Base-by-base conservation (phyloP, 352 stramenopile species). In the Pythium brachiatum region DNA sequence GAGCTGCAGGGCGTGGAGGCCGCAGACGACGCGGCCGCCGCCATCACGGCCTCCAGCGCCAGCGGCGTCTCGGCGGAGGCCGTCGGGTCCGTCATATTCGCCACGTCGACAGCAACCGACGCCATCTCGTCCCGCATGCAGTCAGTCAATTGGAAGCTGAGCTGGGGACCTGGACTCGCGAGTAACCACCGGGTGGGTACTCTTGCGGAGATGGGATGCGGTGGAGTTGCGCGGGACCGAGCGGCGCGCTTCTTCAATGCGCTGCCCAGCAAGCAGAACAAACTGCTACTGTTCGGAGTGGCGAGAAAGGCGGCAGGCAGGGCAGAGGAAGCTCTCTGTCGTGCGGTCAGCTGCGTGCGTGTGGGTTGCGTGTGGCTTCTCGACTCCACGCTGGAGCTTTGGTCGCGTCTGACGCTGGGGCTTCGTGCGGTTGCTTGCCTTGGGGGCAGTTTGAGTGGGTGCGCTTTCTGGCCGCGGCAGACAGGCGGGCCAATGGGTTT, bases 1-100 rank as follows among this genome's bases (percentile, higher is more conserved):
- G 41, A 55, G 51, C 15, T 38, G 25, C 26, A 51, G 31, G 53
- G 60, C 31, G 60, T 61, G 16, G 53, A 57, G 23, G 46, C n/a
- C 26, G 53, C 41, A 13, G 60, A 62, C 7, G 20, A 26, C 41
- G 34, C 8, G 21, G 34, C 34, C 3, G 36, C 26, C 16, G 48
- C 50, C 21, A 53, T 48, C n/a, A 48, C 41, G 41, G 41, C 41
- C n/a, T 48, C 38, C 13, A 46, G 16, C 18, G 38, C 38, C 29
- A 34, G 5, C 5, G 29, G 29, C 29, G 29, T 34, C 29, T 34
- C 29, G 29, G 5, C 29, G 29, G 15, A 15, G 12, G 15, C 38
- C 15, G 38, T 46, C n/a, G n/a, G 38, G 11, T 46, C 11, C 38
- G 41, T 48, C 41, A 48, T 48, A 26, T 48, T 26, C 18, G 41